These are phyloP conservation scores for Arthrinium puccinioides DNA, from an alignment of 2,329 filamentous ascomycete species.

Conservation along the genomic window DNA sequence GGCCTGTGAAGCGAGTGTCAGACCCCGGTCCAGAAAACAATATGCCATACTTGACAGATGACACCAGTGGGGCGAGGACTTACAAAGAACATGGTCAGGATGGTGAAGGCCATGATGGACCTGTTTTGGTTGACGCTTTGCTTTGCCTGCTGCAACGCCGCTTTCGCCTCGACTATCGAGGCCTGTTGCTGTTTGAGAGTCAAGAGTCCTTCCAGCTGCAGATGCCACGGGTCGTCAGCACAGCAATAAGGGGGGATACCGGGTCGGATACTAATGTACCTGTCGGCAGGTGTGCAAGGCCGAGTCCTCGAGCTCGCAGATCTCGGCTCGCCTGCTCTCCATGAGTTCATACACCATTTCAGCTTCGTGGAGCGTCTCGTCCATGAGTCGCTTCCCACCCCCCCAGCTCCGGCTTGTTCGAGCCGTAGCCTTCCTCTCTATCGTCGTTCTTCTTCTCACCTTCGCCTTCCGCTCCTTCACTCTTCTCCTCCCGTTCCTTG, in stretches of 20 bases:
- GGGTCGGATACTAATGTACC: too few species aligned
- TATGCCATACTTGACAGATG: background rate
- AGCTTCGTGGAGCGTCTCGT: background rate
- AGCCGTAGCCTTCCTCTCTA: background rate
- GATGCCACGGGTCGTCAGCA: too few species aligned
- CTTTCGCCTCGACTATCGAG: conserved; percentile 23
- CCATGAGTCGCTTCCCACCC: background rate
- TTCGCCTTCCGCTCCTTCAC: too few species aligned
- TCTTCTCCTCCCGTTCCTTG: background rate
- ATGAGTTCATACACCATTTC: background rate
- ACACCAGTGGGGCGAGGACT: too few species aligned
- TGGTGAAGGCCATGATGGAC: conserved; percentile 24
- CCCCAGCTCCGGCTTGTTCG: background rate
- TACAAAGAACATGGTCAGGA: conserved; percentile 28
- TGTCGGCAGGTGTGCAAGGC: conserved; percentile 10
- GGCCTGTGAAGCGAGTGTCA: conserved; percentile 13
- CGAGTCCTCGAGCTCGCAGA: conserved; percentile 3
- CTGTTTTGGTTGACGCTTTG: conserved; percentile 22
- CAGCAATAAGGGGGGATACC: too few species aligned
- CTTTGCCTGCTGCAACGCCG: conserved; percentile 19
- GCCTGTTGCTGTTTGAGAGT: conserved; percentile 26
- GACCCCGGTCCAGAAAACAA: background rate
- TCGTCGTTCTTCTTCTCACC: background rate
- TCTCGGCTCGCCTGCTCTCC: conserved; percentile 1
- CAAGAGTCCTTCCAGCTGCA: conserved; percentile 19